A percentile compares a stretch with the other conserved stretches of the same genome.
Conservation (phyloP, 177 flowering plant genomes). For the Vitis hybrid region DNA sequence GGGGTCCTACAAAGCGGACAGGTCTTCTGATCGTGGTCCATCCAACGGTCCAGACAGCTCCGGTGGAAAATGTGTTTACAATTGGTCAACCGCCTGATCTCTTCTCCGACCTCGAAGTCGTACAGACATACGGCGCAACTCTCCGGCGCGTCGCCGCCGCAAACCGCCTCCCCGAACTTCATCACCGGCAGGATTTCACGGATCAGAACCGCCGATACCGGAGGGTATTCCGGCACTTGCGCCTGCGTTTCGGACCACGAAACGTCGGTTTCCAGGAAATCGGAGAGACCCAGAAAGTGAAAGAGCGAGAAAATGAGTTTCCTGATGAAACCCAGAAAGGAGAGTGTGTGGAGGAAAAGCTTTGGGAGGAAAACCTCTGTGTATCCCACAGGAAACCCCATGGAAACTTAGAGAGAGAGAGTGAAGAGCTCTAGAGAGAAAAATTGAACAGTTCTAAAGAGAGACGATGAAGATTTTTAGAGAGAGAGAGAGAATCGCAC, state of each 20-base stretch:
- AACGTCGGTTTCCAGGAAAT: constrained; percentile 38
- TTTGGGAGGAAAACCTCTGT: constrained; percentile 45
- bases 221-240: constrained; percentile 19
- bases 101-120: constrained; percentile 45
- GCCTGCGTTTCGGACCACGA: constrained; percentile 20
- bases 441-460: background rate
- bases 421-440: constrained; percentile 6
- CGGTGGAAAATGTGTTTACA: constrained; percentile 56
- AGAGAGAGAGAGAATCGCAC: constrained; percentile 1
- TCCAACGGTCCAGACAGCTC: constrained; percentile 57
- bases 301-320: constrained; percentile 34
- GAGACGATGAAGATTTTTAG: background rate
- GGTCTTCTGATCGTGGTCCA: constrained; percentile 50
- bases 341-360: constrained; percentile 33
- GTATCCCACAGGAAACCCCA: constrained; percentile 59
- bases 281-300: constrained; percentile 36
- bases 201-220: constrained; percentile 44
- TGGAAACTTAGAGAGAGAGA: constrained; percentile 10
- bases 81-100: constrained; percentile 45
- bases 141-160: constrained; percentile 26
- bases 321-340: constrained; percentile 38
- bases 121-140: constrained; percentile 59
- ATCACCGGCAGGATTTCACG: constrained; percentile 50
- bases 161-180: constrained; percentile 31
- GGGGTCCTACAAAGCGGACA: constrained; percentile 61